Evolutionary conservation across 2,329 filamentous ascomycete species (phyloP), one percentile per base, ranked within the genome.

Genomic region (Fusarium sp.): DNA sequence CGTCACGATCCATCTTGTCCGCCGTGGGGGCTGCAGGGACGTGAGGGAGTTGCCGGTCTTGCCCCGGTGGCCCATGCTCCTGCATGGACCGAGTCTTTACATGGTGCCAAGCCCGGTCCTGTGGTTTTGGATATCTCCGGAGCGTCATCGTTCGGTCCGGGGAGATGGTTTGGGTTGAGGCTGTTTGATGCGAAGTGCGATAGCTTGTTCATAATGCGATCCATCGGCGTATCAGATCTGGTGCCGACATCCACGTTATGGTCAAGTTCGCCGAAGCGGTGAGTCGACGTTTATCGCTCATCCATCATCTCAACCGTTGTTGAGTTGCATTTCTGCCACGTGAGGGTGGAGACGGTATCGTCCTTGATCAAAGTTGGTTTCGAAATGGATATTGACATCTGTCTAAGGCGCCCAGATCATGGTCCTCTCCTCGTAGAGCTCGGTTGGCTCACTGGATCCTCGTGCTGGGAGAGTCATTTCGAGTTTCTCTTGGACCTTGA

Each of bases 381-480:
- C 27, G 16, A 51, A 33, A 33, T 33, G 40, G n/a, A 24, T 56
- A 56, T 36, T 56, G 53, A 53, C 46, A 53, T 53, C 46, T 62
- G 49, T 53, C 62, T 51, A 38, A 53, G 65, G 71, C 64, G 62
- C 66, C 80, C 80, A 82, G 29, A 82, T 69, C 81, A 82, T 82
- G 49, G 75, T 77, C 42, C 72, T 79, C 67, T 82, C 80, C 59
- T 77, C 79, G 78, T 84, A 80, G 71, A 80, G 64, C 70, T 78
- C 78, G 63, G 75, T 80, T 51, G 77, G 79, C 74, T 76, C 69
- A 51, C 67, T 78, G 62, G 68, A 77, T 33, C 75, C 77, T 53
- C 74, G 72, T 38, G 64, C 66, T 20, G 83, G 82, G 24, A 85
- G 78, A 57, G 67, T 74, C 80, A 85, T 81, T 24, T 80, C 76